Evolutionary conservation across 2,329 filamentous ascomycete species (phyloP).

Genomic region (Claviceps pazoutovae): DNA sequence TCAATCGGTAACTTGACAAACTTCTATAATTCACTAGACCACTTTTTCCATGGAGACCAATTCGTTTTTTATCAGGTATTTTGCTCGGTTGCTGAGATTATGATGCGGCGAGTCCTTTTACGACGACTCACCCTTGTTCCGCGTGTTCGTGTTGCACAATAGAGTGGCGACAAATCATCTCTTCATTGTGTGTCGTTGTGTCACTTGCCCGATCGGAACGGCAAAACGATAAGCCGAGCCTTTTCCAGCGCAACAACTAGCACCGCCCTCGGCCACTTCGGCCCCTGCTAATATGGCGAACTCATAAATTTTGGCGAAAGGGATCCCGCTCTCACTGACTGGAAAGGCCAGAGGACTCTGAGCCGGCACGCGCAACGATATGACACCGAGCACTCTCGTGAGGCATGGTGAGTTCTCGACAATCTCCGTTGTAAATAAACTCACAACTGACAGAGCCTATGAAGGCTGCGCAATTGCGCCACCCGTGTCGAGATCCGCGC

Average conservation of each 20-base stretch:
- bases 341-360: not conserved
- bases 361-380: slow-evolving; percentile 18
- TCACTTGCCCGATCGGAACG: not conserved
- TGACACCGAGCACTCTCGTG: slow-evolving; percentile 41
- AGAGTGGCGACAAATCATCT: too few species aligned
- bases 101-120: too few species aligned
- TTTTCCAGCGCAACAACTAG: too few species aligned
- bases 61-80: too few species aligned
- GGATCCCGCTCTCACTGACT: not conserved
- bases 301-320: not conserved
- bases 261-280: not conserved
- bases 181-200: too few species aligned
- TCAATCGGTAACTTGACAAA: too few species aligned
- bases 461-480: slow-evolving; percentile 31
- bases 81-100: too few species aligned
- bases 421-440: not conserved
- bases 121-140: too few species aligned
- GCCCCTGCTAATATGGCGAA: not conserved
- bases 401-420: slow-evolving; percentile 35
- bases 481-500: slow-evolving; percentile 22
- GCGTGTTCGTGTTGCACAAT: too few species aligned
- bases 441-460: slow-evolving; percentile 3
- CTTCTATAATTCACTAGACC: too few species aligned
- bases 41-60: too few species aligned
- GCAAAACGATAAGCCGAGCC: slow-evolving; percentile 8